Percentiles rank a stretch among this genome's conserved stretches.
Conservation (phyloP, 2,329 filamentous ascomycete genomes). For the Parascedosporium putredinis region DNA sequence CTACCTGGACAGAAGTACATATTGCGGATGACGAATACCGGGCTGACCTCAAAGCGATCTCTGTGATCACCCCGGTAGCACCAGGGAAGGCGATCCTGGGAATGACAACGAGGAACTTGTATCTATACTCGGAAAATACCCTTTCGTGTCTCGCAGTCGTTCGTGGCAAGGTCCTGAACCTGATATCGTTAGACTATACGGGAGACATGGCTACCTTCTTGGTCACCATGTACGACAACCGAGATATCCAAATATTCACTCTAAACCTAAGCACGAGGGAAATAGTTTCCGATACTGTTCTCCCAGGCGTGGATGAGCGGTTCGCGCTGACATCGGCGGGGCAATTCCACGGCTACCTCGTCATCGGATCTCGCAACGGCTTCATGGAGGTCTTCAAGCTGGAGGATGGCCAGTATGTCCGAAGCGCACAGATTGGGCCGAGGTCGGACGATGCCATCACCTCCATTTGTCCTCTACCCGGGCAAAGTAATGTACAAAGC, state of each 20-base stretch:
- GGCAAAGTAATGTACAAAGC: constrained; percentile 11
- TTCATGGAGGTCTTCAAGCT: constrained; percentile 28
- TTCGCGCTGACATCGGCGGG: constrained; percentile 40
- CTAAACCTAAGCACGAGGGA: constrained; percentile 22
- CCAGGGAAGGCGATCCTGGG: constrained; percentile 34
- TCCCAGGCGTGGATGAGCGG: constrained; percentile 31
- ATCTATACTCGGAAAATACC: constrained; percentile 26
- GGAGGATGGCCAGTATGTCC: constrained; percentile 5
- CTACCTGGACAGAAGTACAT: constrained; percentile 32
- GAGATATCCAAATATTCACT: constrained; percentile 31
- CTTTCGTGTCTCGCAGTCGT: constrained; percentile 27
- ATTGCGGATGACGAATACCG: constrained; percentile 21
- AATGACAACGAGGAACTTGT: constrained; percentile 36
- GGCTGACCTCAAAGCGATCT: constrained; percentile 33
- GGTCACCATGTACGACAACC: constrained; percentile 34
- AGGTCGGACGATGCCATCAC: constrained; percentile 53
- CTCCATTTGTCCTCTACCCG: constrained; percentile 41
- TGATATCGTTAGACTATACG: constrained; percentile 25
- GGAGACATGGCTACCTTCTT: constrained; percentile 22
- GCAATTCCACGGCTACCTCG: constrained; percentile 27
- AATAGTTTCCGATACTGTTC: constrained; percentile 18
- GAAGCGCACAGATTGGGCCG: background rate
- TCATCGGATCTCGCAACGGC: constrained; percentile 46
- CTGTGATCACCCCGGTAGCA: constrained; percentile 31
- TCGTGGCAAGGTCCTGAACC: constrained; percentile 39